phyloP scores from a whole-genome alignment of 352 stramenopile genomes.

The Thraustochytrium striatum region DNA sequence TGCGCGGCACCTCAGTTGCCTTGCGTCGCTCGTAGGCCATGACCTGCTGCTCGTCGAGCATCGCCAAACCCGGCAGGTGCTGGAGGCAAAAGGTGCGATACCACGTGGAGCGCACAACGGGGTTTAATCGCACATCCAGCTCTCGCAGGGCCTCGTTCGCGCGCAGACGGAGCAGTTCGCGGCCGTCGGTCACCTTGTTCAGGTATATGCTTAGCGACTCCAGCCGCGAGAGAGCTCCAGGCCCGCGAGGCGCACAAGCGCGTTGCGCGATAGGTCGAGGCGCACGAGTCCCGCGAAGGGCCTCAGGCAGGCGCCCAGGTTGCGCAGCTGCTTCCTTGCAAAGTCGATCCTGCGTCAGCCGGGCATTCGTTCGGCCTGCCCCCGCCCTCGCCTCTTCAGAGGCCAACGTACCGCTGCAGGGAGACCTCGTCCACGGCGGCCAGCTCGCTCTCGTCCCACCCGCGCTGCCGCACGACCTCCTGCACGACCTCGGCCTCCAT shows the following conservation, averaged over 20 bases:
- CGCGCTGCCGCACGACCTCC: background rate
- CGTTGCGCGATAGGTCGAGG: slow-evolving; percentile 23
- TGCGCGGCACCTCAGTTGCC: background rate
- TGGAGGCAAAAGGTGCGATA: slow-evolving; percentile 39
- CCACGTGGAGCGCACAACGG: background rate
- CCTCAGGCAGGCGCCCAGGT: background rate
- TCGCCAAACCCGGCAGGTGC: background rate
- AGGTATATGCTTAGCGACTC: slow-evolving; percentile 25
- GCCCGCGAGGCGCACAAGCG: slow-evolving; percentile 1
- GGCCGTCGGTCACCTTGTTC: background rate
- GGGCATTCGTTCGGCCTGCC: background rate
- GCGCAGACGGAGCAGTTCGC: background rate
- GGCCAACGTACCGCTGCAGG: background rate
- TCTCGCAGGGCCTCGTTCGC: background rate
- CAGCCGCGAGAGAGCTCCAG: slow-evolving; percentile 5
- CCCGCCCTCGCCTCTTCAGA: background rate
- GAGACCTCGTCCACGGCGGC: background rate
- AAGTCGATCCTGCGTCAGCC: background rate
- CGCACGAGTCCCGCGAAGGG: background rate
- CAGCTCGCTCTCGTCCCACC: background rate
- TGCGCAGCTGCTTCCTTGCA: background rate
- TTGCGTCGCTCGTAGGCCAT: slow-evolving; percentile 22
- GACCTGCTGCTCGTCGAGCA: slow-evolving; percentile 15
- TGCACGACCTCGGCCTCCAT: background rate
- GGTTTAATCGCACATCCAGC: slow-evolving; percentile 25